Evolutionary conservation across 1,284 basidiomycete species (phyloP), one percentile per base, ranked within the genome.

Genomic region (Naganishia albida): DNA sequence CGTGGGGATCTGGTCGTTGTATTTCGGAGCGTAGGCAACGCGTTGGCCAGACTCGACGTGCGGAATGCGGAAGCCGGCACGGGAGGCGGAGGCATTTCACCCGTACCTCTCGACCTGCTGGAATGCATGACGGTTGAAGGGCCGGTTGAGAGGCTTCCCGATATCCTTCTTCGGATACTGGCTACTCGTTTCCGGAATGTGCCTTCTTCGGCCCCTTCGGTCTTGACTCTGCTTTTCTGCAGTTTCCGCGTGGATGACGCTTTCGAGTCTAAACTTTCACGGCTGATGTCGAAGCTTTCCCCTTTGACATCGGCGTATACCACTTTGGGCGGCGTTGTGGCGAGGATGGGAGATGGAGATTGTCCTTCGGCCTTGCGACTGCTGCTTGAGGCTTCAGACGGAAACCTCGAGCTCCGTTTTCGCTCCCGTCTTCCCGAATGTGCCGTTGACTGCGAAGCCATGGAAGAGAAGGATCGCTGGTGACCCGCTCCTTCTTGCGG

Each of bases 11-110:
- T 30, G 3, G 34, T 7, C 3, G 23, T 20, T 12, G 16, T 30
- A 4, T 18, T 53, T 12, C 20, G n/a, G 7, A 53, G 20, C 28
- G 34, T 20, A 20, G 51, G 51, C 15, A n/a, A 16, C 7, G 18
- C 46, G 18, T 50, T 40, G 20, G 39, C 48, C 1, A 26, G 18
- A 25, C 46, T 60, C 3, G 46, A 50, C 0, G 57, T 40, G 4
- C 56, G 56, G 18, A 49, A 49, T 12, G 46, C 56, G 1, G 56
- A 50, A n/a, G 39, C 20, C 12, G 57, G 57, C 3, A 60, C 46
- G 2, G 57, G 23, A 16, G 57, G 57, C 10, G 57, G 46, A 18
- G 46, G 46, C 57, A 60, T 60, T 8, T 48, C 57, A n/a, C 16
- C 7, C 2, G 38, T 38, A 2, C 44, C 20, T 16, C 3, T 26